These are phyloP conservation scores for Chrysoporthe austroafricana DNA, from an alignment of 2,329 filamentous ascomycete species.

Conservation along the genomic window DNA sequence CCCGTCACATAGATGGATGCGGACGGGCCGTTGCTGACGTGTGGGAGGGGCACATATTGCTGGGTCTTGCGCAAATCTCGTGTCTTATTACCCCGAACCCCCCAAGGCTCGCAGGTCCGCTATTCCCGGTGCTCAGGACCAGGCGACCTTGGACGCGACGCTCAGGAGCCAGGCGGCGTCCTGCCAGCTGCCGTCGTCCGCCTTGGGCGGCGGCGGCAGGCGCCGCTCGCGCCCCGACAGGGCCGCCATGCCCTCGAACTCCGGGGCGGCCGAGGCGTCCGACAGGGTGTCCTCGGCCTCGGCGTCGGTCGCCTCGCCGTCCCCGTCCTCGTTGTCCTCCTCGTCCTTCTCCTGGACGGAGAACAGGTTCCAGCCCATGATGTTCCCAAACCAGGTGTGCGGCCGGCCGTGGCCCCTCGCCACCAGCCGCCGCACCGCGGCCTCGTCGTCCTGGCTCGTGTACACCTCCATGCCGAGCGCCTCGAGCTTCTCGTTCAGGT, in stretches of 20 bases:
- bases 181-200: constrained; percentile 64
- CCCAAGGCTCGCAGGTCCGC: constrained; percentile 5
- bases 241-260: constrained; percentile 47
- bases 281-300: constrained; percentile 25
- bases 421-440: constrained; percentile 60
- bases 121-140: constrained; percentile 19
- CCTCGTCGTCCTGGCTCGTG: constrained; percentile 60
- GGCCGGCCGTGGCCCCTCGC: constrained; percentile 53
- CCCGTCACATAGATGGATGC: too few relatives aligned
- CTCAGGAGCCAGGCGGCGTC: constrained; percentile 71
- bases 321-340: constrained; percentile 43
- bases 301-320: constrained; percentile 33
- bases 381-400: constrained; percentile 62
- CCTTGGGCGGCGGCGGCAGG: constrained; percentile 53
- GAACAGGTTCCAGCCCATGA: constrained; percentile 65
- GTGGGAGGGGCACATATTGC: neutral
- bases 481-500: constrained; percentile 63
- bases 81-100: neutral
- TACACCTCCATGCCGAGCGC: constrained; percentile 53
- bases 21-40: neutral
- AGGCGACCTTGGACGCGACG: constrained; percentile 61
- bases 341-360: constrained; percentile 65
- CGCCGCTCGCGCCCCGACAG: constrained; percentile 44
- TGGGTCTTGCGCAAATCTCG: neutral
- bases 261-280: constrained; percentile 31